phyloP scores from a whole-genome alignment of 179 eudicot species.

The Nepenthes alata region DNA sequence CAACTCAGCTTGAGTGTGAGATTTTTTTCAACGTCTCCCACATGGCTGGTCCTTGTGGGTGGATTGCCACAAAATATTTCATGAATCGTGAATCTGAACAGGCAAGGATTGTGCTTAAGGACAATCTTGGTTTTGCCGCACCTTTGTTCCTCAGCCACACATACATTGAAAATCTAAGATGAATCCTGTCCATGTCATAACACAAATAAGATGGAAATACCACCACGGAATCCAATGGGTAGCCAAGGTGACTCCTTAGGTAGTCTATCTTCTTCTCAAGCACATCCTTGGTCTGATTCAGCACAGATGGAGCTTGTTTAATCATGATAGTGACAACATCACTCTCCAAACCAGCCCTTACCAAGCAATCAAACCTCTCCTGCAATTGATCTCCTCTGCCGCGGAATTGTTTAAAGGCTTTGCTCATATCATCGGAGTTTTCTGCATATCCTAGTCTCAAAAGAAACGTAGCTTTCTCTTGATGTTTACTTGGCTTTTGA shows the following conservation, averaged over 20 bases:
- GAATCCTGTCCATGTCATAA: constrained; percentile 39
- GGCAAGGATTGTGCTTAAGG: constrained; percentile 40
- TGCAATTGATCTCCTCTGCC: constrained; percentile 60
- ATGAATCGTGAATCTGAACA: constrained; percentile 35
- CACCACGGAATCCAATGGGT: constrained; percentile 31
- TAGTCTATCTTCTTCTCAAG: constrained; percentile 33
- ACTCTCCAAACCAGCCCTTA: constrained; percentile 40
- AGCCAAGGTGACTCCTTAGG: constrained; percentile 27
- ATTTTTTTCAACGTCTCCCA: constrained; percentile 11
- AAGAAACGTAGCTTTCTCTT: constrained; percentile 31
- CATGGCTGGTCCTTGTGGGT: constrained; percentile 35
- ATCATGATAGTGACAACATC: constrained; percentile 35
- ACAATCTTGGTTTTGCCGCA: constrained; percentile 27
- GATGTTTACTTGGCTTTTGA: constrained; percentile 10
- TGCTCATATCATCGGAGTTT: constrained; percentile 47
- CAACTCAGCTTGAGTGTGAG: too few relatives aligned
- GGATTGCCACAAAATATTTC: constrained; percentile 34
- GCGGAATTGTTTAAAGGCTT: constrained; percentile 40
- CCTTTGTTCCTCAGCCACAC: constrained; percentile 36
- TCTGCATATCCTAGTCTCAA: constrained; percentile 34
- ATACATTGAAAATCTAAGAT: constrained; percentile 36
- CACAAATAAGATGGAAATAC: constrained; percentile 46
- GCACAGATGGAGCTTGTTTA: constrained; percentile 31
- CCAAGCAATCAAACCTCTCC: constrained; percentile 53
- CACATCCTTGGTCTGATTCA: constrained; percentile 40